phyloP scores from a whole-genome alignment of 805 yeast species.

The Starmerella apis region DNA sequence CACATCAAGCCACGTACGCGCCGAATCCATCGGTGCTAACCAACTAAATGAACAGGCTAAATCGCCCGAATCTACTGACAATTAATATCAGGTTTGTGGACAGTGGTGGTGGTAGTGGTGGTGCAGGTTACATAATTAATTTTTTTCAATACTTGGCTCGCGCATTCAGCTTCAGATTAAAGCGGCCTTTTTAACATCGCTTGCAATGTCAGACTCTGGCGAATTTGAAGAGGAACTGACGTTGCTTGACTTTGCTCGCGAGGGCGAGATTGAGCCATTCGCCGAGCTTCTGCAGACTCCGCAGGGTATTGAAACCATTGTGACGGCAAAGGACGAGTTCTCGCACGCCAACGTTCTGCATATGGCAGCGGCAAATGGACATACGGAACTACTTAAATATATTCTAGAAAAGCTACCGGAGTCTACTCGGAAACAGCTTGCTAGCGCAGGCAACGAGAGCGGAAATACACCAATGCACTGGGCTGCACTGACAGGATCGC shows the following conservation, averaged over 20 bases:
- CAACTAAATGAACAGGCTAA: too few species aligned
- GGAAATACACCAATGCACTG: conserved; percentile 96
- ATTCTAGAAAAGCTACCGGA: conserved; percentile 42
- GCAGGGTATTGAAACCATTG: conserved; percentile 29
- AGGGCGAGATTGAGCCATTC: conserved; percentile 72
- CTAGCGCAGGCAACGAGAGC: conserved; percentile 52
- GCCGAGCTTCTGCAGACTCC: conserved; percentile 51
- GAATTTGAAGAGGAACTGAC: conserved; percentile 27
- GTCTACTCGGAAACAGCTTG: conserved; percentile 30
- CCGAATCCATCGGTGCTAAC: too few species aligned
- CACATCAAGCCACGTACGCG: conserved; percentile 15
- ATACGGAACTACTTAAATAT: conserved; percentile 53
- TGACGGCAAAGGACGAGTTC: conserved; percentile 52
- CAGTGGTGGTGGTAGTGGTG: not conserved
- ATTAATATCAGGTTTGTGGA: not conserved
- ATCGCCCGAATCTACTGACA: not conserved
- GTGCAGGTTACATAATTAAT: conserved; percentile 2
- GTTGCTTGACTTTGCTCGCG: conserved; percentile 65
- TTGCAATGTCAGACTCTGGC: conserved; percentile 10
- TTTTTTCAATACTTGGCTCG: not conserved
- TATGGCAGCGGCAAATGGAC: conserved; percentile 95
- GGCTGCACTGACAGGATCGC: conserved; percentile 86
- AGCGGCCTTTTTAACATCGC: not conserved
- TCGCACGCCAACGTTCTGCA: conserved; percentile 72
- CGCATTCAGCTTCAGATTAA: not conserved